Conservation (phyloP, 495 filamentous ascomycete genomes). For the Neurospora tetraspora region DNA sequence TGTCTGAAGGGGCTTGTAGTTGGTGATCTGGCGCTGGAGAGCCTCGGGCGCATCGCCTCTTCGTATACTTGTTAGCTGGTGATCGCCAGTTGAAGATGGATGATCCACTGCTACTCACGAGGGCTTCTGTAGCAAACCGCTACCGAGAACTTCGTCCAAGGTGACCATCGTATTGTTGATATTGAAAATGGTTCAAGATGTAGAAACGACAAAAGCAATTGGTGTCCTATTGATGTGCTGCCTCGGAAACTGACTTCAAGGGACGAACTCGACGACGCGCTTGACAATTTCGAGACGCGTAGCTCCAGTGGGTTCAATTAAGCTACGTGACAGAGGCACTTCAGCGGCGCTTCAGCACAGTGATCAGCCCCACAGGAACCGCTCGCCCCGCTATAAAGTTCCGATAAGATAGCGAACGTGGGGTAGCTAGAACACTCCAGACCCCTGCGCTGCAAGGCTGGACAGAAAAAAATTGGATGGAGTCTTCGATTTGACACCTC, state of each 20-base stretch:
- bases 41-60: slow-evolving; percentile 29
- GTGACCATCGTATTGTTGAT: slow-evolving; percentile 16
- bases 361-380: neutral
- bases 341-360: neutral
- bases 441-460: slow-evolving; percentile 10
- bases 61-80: slow-evolving; percentile 8
- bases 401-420: slow-evolving; percentile 25
- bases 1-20: slow-evolving; percentile 65
- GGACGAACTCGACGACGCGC: slow-evolving; percentile 6
- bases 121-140: slow-evolving; percentile 21
- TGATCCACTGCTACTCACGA: slow-evolving; percentile 10
- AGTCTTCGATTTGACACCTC: neutral
- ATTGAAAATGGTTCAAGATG: fast-evolving
- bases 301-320: slow-evolving; percentile 6
- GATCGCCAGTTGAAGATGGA: neutral
- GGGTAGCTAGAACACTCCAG: slow-evolving; percentile 7
- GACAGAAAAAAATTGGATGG: slow-evolving; percentile 17
- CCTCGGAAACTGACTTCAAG: neutral
- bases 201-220: neutral
- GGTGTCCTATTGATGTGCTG: neutral
- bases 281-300: slow-evolving; percentile 7
- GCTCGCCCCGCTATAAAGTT: slow-evolving; percentile 11
- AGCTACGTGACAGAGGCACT: neutral
- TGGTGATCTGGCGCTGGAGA: slow-evolving; percentile 41
- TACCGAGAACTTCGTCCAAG: slow-evolving; percentile 19